phyloP scores from a whole-genome alignment of 1,284 basidiomycete species.

The Trichosporon inkin region DNA sequence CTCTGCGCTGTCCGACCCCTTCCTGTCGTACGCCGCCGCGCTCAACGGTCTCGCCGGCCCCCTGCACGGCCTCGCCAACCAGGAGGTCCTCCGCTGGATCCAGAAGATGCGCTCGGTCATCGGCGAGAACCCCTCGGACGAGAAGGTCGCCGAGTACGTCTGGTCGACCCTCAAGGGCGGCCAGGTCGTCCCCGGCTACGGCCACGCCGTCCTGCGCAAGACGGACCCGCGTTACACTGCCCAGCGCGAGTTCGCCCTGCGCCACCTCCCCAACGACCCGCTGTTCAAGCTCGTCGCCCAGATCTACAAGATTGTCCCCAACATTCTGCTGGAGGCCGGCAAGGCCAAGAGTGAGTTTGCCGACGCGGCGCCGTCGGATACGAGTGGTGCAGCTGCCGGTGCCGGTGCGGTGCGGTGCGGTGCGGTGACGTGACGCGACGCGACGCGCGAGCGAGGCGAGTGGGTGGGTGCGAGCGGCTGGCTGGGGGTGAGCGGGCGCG shows the following conservation, averaged over 20 bases:
- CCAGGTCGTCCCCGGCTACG: conserved; percentile 90
- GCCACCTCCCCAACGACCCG: conserved; percentile 80
- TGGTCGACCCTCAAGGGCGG: conserved; percentile 88
- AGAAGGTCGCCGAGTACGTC: conserved; percentile 84
- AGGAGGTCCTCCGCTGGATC: conserved; percentile 85
- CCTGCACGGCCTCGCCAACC: conserved; percentile 89
- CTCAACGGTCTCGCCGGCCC: conserved; percentile 96
- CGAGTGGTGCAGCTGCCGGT: not conserved
- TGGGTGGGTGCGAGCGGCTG: not conserved
- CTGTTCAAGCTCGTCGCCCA: conserved; percentile 90
- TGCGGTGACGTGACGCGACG: conserved; percentile 1
- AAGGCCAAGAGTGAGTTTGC: conserved; percentile 76
- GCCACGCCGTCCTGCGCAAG: conserved; percentile 94
- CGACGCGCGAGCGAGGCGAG: not conserved
- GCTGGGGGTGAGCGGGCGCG: not conserved
- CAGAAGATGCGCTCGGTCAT: conserved; percentile 82
- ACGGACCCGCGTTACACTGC: conserved; percentile 97
- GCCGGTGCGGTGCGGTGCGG: not conserved
- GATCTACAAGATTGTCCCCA: conserved; percentile 88
- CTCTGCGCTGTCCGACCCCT: conserved; percentile 95
- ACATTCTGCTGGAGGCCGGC: conserved; percentile 86
- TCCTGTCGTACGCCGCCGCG: conserved; percentile 89
- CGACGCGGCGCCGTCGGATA: conserved; percentile 54
- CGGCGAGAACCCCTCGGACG: conserved; percentile 74
- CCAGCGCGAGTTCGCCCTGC: conserved; percentile 87